These are phyloP conservation scores for Coffea humblotiana DNA, from an alignment of 305 asterid genomes.

Conservation along the genomic window DNA sequence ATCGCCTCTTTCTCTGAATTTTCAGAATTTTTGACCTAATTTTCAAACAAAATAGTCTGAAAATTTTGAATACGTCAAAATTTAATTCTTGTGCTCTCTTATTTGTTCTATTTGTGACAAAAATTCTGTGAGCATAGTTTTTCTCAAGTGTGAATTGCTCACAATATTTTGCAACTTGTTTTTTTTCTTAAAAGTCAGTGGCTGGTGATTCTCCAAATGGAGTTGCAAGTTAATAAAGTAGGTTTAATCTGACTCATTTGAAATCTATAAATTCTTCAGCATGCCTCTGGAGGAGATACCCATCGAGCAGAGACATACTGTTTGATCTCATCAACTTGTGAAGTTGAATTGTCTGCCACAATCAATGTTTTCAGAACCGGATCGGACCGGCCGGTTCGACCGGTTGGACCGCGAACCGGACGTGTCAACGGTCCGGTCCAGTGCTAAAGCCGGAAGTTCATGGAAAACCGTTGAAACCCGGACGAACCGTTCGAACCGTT, in stretches of 20 bases:
- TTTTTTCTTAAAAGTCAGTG: not conserved
- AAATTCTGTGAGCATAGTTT: not conserved
- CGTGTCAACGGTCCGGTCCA: too few species aligned
- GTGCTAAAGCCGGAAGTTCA: too few species aligned
- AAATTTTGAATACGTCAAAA: not conserved
- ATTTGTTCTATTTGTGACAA: not conserved
- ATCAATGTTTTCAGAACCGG: too few species aligned
- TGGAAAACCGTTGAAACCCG: too few species aligned
- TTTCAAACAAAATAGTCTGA: not conserved
- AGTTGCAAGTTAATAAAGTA: not conserved
- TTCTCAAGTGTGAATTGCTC: not conserved
- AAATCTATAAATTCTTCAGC: not conserved
- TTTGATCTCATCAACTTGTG: constrained; percentile 2
- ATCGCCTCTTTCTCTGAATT: not conserved
- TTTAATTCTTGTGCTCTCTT: not conserved
- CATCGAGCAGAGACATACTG: not conserved
- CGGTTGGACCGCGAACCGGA: too few species aligned
- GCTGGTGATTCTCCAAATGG: not conserved
- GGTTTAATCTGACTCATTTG: not conserved
- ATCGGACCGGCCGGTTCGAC: too few species aligned
- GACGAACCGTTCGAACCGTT: too few species aligned
- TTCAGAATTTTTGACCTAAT: not conserved
- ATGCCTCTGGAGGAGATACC: constrained; percentile 11
- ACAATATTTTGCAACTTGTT: not conserved
- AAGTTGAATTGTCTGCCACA: too few species aligned